phyloP scores from a whole-genome alignment of 805 yeast genomes.

The Saccharomycopsis malanga region DNA sequence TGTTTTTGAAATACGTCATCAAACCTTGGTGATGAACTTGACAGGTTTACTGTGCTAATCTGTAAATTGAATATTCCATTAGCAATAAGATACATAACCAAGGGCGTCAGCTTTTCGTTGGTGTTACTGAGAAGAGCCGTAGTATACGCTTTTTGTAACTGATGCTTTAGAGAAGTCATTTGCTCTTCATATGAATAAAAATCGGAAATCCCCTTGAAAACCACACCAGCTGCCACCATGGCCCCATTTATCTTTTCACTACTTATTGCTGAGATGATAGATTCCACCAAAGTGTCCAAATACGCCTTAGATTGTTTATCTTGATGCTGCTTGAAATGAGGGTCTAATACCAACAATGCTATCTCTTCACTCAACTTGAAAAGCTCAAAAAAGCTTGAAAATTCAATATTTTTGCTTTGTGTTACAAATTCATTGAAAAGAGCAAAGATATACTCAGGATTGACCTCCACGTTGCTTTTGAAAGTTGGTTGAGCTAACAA shows the following conservation, averaged over 20 bases:
- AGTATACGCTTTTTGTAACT: neutral
- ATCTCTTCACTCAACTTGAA: neutral
- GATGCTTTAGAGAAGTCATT: neutral
- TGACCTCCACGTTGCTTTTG: conserved; percentile 9
- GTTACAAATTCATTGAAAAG: neutral
- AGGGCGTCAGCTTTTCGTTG: too few species aligned
- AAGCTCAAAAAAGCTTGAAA: neutral
- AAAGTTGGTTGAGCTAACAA: conserved; percentile 9
- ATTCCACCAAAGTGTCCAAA: neutral
- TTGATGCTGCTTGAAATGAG: conserved; percentile 7
- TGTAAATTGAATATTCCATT: neutral
- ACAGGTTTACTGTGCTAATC: too few species aligned
- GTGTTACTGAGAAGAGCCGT: neutral
- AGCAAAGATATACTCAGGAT: neutral
- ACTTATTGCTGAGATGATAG: neutral
- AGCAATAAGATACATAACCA: too few species aligned
- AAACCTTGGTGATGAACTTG: too few species aligned
- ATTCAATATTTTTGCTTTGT: neutral
- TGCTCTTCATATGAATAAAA: neutral
- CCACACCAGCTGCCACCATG: neutral
- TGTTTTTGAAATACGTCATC: too few species aligned
- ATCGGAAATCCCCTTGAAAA: conserved; percentile 1
- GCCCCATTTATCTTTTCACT: neutral
- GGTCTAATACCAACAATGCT: conserved; percentile 2
- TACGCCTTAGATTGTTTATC: conserved; percentile 3